Evolutionary conservation across 192 early-diverging fungal genomes (phyloP), one percentile per base, ranked within the genome.

Genomic region (Backusella tarrabulga): DNA sequence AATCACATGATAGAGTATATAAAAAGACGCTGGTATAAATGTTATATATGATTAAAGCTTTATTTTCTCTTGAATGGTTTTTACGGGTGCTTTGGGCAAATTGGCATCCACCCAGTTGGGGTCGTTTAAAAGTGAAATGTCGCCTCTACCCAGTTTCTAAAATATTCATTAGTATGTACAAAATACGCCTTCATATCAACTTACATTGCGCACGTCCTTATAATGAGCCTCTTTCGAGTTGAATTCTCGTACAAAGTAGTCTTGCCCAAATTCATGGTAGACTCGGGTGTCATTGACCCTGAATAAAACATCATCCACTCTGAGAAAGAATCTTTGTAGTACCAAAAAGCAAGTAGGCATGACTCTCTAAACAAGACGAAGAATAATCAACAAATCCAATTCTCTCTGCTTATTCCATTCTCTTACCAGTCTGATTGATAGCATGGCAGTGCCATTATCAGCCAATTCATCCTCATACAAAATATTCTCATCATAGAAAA

Each of bases 391-490:
- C 42, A 77, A 5, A 83, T 12, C 21, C 54, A 42, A 44, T 21
- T 68, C 63, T 21, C n/a, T 32, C 1, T 36, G n/a, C 17, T 29
- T 21, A 21, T 8, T 34, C 32, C 8, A 0, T 23, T 26, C 6
- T 56, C 87, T 76, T 85, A 95, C 94, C 72, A 97, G 84, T 77
- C 93, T 92, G 46, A 91, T 92, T 1, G 87, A 89, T 35, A 97
- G 81, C 68, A 94, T 86, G 15, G 95, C 93, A 0, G 91, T 90
- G 32, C 98, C 98, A 79, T 98, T 98, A 76, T 99, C 98, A 26
- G 92, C 95, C 68, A 99, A 84, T 81, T 99, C 98, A 79, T 99
- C 98, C 79, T 99, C 98, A 78, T 91, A 99, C 60, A 99, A 85
- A 1, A 96, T 90, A 67, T 96, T 90, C 75, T 99, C 96, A 81